phyloP scores from a whole-genome alignment of 23 red algal genomes.

The Cyanidium caldarium region DNA sequence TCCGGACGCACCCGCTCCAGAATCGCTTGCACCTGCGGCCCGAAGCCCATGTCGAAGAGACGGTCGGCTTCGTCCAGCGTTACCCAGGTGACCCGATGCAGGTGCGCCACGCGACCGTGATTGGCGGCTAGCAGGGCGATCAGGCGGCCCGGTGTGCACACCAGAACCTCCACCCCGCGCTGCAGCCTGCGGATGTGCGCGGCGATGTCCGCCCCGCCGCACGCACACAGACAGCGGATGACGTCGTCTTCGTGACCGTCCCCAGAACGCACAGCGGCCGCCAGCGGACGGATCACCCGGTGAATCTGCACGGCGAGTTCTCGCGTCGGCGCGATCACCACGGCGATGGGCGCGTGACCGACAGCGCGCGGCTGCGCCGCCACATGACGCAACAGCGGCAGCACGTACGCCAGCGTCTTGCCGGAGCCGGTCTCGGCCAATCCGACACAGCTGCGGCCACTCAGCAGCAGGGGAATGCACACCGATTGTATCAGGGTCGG shows the following conservation, averaged over 20 bases:
- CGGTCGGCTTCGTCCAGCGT: conserved; percentile 92
- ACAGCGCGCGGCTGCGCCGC: conserved; percentile 17
- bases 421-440: conserved; percentile 85
- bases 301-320: conserved; percentile 94
- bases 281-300: conserved; percentile 45
- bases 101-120: conserved; percentile 47
- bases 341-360: conserved; percentile 23
- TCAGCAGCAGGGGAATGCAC: conserved; percentile 74
- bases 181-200: conserved; percentile 71
- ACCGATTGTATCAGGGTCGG: conserved; percentile 79
- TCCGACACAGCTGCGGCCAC: conserved; percentile 68
- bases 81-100: conserved; percentile 64
- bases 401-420: conserved; percentile 85
- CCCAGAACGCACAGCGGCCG: too few relatives aligned
- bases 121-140: conserved; percentile 94
- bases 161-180: conserved; percentile 58
- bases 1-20: conserved; percentile 74
- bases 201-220: conserved; percentile 73
- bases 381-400: conserved; percentile 73
- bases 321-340: conserved; percentile 86
- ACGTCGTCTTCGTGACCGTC: too few relatives aligned
- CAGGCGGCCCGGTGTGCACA: conserved; percentile 84
- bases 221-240: conserved; percentile 53
- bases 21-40: conserved; percentile 75
- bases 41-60: conserved; percentile 98